Base-by-base conservation (phyloP, 768 basidiomycete genomes). In the Mrakia blollopis region DNA sequence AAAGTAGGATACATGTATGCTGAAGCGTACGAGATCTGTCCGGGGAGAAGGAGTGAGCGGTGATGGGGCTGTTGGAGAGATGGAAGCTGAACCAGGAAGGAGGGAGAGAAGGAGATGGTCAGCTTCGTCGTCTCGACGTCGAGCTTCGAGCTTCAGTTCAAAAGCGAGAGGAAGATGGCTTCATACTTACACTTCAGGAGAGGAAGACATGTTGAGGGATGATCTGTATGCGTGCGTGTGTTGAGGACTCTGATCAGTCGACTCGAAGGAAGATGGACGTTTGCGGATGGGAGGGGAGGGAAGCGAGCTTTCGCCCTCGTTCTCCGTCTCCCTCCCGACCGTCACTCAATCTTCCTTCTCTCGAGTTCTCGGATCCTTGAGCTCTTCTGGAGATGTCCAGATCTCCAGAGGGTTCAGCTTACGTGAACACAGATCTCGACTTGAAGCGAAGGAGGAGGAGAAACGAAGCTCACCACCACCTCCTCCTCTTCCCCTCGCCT, bases 1-100 rank as follows among this genome's bases (percentile, higher is more conserved):
- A 39, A 35, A 61, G 23, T 44, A 30, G 39, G 47, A n/a, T 28
- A 4, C 3, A 21, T 47, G n/a, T 21, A 23, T 60, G 14, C 16
- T 37, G 39, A 88, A 44, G 39, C 11, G 39, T 80, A 98, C 96
- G 91, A 78, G 86, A 87, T 80, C 92, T 89, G 83, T 96, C 92
- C 32, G 89, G 90, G 81, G 89, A 95, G 88, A 98, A 98, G 2
- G 93, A 88, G 83, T 97, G 93, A 60, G 90, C 90, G 4, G 93
- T 94, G 71, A 99, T 88, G 41, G 95, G 93, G 0, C 88, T 88
- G 81, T 92, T 89, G n/a, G 91, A 87, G 67, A 98, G 87, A 73
- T 88, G 87, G 83, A 88, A 91, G 9, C 77, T 78, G 50, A 25
- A 25, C 28, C 9, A 54, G 35, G n/a, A 25, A 41, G 30, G 16